Conservation (phyloP, 1,284 basidiomycete species). For the Takashimella tepidaria region DNA sequence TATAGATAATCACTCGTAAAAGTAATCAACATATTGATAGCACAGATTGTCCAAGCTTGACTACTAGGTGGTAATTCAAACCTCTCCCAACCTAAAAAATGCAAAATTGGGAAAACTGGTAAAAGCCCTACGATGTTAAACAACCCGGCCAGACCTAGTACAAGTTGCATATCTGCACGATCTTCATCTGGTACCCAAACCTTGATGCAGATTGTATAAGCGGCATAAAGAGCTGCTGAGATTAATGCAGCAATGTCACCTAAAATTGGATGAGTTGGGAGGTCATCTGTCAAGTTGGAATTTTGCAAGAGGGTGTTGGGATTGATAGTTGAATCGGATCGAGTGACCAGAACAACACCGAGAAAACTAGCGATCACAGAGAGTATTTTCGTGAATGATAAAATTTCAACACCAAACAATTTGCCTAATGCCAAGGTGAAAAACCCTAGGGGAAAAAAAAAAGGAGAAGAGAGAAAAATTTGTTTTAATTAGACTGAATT, state of each 20-base stretch:
- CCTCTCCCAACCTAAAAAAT: slow-evolving; percentile 66
- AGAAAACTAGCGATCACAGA: slow-evolving; percentile 77
- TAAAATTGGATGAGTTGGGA: slow-evolving; percentile 49
- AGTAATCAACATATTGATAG: slow-evolving; percentile 83
- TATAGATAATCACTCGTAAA: slow-evolving; percentile 80
- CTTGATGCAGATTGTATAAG: slow-evolving; percentile 91
- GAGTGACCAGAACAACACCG: slow-evolving; percentile 79
- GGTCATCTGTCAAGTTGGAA: slow-evolving; percentile 7
- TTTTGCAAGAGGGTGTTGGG: slow-evolving; percentile 14
- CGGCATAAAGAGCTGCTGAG: slow-evolving; percentile 79
- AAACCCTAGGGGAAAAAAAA: slow-evolving; percentile 59
- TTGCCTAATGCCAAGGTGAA: slow-evolving; percentile 86
- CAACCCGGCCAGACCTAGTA: slow-evolving; percentile 88
- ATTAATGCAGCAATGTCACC: slow-evolving; percentile 77
- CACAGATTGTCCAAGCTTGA: slow-evolving; percentile 60
- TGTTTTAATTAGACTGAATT: not conserved
- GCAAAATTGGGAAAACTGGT: slow-evolving; percentile 76
- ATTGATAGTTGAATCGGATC: slow-evolving; percentile 63
- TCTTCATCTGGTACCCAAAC: slow-evolving; percentile 76
- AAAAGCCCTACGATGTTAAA: slow-evolving; percentile 79
- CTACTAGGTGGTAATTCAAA: slow-evolving; percentile 66
- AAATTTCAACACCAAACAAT: slow-evolving; percentile 73
- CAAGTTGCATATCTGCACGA: slow-evolving; percentile 84
- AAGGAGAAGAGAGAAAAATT: too few species aligned
- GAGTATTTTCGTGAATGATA: slow-evolving; percentile 69